Conservation (phyloP, 371 early-diverging fungal genomes). For the Mucor piriformis region DNA sequence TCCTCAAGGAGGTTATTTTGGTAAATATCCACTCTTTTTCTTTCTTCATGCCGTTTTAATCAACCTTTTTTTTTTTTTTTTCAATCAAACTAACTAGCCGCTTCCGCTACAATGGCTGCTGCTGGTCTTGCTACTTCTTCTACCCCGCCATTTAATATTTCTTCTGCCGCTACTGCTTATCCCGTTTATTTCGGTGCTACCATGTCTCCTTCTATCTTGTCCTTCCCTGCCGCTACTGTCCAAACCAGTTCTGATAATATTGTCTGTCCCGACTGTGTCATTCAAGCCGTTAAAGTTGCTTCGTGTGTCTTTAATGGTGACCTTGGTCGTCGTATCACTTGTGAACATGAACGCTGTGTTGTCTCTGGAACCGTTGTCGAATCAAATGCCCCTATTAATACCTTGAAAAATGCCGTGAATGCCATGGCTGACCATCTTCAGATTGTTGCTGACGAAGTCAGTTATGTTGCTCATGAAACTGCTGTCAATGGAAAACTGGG, state of each 20-base stretch:
- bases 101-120: conserved; percentile 4
- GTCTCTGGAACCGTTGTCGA: conserved; percentile 29
- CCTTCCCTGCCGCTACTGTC: conserved; percentile 34
- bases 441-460: conserved; percentile 59
- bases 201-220: conserved; percentile 28
- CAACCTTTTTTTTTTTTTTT: not conserved
- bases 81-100: too few species aligned
- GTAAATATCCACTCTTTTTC: conserved; percentile 25
- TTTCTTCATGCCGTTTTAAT: too few species aligned
- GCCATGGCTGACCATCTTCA: conserved; percentile 67
- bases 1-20: conserved; percentile 32
- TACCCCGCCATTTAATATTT: conserved; percentile 34
- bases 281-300: conserved; percentile 53
- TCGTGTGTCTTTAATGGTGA: conserved; percentile 55
- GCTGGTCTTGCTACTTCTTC: conserved; percentile 19
- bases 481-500: conserved; percentile 72
- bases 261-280: conserved; percentile 50
- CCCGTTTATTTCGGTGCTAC: conserved; percentile 37
- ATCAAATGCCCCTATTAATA: conserved; percentile 42
- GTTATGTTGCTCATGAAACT: conserved; percentile 64
- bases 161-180: conserved; percentile 36
- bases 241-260: conserved; percentile 37
- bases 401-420: conserved; percentile 63
- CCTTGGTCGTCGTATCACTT: conserved; percentile 47
- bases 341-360: conserved; percentile 42